Percentiles rank a stretch among this genome's conserved stretches.
Evolutionary conservation across 208 protist species (phyloP).

Genomic region (Trypanosoma cruzi): DNA sequence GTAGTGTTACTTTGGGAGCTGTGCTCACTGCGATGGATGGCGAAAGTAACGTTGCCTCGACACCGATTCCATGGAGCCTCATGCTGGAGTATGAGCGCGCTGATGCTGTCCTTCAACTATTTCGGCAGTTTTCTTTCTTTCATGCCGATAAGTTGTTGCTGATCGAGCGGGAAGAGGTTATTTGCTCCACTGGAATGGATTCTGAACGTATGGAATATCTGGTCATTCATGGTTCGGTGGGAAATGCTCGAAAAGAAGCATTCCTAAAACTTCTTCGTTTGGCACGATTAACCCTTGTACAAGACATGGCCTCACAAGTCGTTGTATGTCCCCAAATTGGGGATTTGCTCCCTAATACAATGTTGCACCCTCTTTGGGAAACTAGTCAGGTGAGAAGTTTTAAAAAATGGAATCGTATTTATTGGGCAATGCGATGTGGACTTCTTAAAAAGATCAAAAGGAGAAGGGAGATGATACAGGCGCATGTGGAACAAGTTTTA

Average conservation of each 20-base stretch:
- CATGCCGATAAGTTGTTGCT: constrained; percentile 47
- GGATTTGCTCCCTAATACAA: constrained; percentile 59
- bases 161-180: constrained; percentile 48
- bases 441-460: constrained; percentile 59
- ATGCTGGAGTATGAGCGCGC: constrained; percentile 76
- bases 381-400: constrained; percentile 46
- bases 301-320: constrained; percentile 68
- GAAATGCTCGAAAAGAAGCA: constrained; percentile 53
- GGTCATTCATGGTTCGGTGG: constrained; percentile 69
- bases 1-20: neutral
- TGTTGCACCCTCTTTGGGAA: constrained; percentile 64
- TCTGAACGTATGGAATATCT: constrained; percentile 31
- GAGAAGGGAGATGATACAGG: constrained; percentile 50
- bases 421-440: constrained; percentile 75
- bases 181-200: constrained; percentile 25
- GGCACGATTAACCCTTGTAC: constrained; percentile 57
- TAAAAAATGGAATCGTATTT: constrained; percentile 56
- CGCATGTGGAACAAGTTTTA: constrained; percentile 61
- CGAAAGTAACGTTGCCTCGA: constrained; percentile 16
- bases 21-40: constrained; percentile 20
- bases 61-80: constrained; percentile 41
- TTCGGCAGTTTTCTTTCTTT: constrained; percentile 63
- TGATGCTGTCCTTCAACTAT: constrained; percentile 54
- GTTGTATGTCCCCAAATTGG: constrained; percentile 48
- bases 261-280: constrained; percentile 75